A percentile compares a stretch with the other conserved stretches of the same genome.
These are phyloP conservation scores for Striga hermonthica DNA, from an alignment of 305 asterid genomes.

Conservation along the genomic window DNA sequence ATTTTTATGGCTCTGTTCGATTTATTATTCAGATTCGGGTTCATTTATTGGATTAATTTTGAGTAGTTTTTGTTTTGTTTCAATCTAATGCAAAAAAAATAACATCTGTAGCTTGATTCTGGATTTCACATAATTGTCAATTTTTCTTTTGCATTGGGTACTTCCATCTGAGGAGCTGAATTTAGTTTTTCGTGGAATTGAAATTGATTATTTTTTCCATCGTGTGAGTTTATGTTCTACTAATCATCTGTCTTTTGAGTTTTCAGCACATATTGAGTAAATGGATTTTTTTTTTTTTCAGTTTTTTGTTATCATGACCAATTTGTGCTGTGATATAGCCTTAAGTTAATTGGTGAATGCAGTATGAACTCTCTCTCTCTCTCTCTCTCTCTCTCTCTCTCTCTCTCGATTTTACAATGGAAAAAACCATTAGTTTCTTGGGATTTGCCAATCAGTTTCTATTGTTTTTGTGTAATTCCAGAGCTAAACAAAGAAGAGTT, in stretches of 20 bases:
- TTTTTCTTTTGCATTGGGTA: constrained; percentile 14
- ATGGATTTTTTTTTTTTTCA: background rate
- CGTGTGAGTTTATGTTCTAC: constrained; percentile 16
- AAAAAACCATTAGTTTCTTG: constrained; percentile 1
- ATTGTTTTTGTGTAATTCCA: constrained; percentile 37
- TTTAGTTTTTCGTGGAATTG: background rate
- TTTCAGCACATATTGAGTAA: background rate
- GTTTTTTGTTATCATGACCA: constrained; percentile 2
- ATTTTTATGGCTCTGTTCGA: constrained; percentile 4
- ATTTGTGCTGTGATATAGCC: constrained; percentile 1
- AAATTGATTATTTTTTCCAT: background rate
- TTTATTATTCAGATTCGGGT: constrained; percentile 13
- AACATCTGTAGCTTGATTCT: constrained; percentile 23
- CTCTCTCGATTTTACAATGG: background rate
- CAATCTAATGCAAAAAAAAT: background rate
- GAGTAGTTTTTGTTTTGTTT: constrained; percentile 11
- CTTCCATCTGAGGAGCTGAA: background rate
- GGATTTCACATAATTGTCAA: constrained; percentile 3
- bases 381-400: background rate
- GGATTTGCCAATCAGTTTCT: constrained; percentile 16
- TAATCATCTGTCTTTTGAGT: background rate
- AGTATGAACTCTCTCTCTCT: background rate
- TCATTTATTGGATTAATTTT: background rate
- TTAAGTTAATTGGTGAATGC: background rate
- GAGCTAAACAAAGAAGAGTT: constrained; percentile 73